Percentiles rank a stretch among this genome's conserved stretches.
Conservation (phyloP, 2,329 filamentous ascomycete genomes). For the Mariannaea sp. region DNA sequence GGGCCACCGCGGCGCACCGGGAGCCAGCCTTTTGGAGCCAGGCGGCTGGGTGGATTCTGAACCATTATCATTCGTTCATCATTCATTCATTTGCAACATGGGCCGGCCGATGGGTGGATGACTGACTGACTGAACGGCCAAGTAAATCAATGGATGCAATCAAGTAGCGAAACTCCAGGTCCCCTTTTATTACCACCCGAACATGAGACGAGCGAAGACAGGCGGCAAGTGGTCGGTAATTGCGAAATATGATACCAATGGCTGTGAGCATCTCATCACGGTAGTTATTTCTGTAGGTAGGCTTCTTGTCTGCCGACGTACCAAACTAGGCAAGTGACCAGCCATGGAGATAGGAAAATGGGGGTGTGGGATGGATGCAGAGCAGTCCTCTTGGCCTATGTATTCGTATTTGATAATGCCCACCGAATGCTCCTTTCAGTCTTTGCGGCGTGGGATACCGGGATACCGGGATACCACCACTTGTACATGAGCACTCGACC, state of each 20-base stretch:
- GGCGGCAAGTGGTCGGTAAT: neutral
- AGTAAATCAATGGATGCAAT: neutral
- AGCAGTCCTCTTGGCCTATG: neutral
- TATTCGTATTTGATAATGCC: neutral
- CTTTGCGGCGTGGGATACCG: too few relatives aligned
- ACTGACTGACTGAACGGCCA: neutral
- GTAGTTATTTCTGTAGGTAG: conserved; percentile 18
- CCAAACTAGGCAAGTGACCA: conserved; percentile 10
- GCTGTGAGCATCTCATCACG: neutral
- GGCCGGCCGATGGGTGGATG: neutral
- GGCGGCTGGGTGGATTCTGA: conserved; percentile 5
- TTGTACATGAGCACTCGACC: too few relatives aligned
- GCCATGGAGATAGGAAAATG: conserved; percentile 2
- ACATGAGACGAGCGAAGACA: neutral
- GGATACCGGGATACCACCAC: too few relatives aligned
- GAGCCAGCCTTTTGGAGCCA: conserved; percentile 23
- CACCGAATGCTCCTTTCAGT: neutral
- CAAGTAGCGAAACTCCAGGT: neutral
- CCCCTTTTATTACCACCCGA: neutral
- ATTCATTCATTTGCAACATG: conserved; percentile 9
- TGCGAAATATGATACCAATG: neutral
- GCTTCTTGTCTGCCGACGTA: conserved; percentile 6
- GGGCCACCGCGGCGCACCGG: conserved; percentile 20
- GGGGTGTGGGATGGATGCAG: conserved; percentile 9
- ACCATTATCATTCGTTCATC: conserved; percentile 1